Conservation (phyloP, 2,329 filamentous ascomycete genomes). For the Clarireedia paspali region DNA sequence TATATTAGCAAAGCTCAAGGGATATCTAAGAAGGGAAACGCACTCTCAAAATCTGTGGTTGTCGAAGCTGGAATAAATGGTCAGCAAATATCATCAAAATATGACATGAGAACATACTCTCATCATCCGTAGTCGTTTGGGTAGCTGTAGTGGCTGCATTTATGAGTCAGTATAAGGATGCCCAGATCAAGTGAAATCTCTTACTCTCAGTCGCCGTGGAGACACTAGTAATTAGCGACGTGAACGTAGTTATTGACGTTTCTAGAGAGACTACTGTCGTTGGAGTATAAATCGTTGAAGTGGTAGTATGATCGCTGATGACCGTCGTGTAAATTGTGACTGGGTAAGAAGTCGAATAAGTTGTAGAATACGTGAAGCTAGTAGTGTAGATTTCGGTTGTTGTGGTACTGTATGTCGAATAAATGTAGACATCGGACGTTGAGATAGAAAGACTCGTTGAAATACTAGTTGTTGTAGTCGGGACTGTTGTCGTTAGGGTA, state of each 20-base stretch:
- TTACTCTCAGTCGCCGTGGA: constrained; percentile 1
- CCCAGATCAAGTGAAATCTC: not conserved
- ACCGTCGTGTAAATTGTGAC: constrained; percentile 4
- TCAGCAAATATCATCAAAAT: not conserved
- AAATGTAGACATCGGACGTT: not conserved
- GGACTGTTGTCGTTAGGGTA: not conserved
- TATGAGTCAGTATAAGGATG: too few relatives aligned
- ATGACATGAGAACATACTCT: not conserved
- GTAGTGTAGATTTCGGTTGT: not conserved
- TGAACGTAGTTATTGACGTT: not conserved
- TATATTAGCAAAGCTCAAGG: not conserved
- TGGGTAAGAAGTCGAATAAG: not conserved
- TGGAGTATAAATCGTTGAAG: constrained; percentile 3
- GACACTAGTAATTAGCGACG: not conserved
- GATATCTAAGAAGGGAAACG: not conserved
- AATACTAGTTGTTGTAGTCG: not conserved
- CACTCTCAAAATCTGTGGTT: constrained; percentile 2
- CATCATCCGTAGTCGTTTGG: not conserved
- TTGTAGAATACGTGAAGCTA: not conserved
- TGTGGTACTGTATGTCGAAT: constrained; percentile 2
- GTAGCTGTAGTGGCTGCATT: not conserved
- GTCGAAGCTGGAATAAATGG: not conserved
- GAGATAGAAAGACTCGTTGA: constrained; percentile 1
- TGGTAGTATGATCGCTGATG: not conserved
- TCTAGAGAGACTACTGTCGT: not conserved